These are phyloP conservation scores for Pythium volutum DNA, from an alignment of 352 stramenopile genomes.

Conservation along the genomic window DNA sequence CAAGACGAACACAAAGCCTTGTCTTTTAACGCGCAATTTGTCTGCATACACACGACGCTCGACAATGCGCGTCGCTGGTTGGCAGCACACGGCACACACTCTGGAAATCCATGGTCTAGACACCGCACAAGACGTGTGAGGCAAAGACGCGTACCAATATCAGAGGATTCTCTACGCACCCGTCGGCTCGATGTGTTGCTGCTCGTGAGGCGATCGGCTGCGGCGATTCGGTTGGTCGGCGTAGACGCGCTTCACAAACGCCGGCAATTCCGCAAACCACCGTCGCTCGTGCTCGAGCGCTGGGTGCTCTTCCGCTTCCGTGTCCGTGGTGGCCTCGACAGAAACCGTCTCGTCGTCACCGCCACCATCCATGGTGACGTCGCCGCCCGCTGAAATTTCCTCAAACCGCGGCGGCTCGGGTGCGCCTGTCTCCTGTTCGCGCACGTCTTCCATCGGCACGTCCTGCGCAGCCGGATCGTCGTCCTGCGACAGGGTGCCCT, in stretches of 20 bases:
- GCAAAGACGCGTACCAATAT: too few relatives aligned
- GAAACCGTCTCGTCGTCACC: background rate
- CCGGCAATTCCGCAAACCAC: constrained; percentile 14
- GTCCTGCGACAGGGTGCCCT: background rate
- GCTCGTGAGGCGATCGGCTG: background rate
- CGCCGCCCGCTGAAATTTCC: background rate
- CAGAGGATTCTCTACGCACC: too few relatives aligned
- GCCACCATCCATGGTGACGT: background rate
- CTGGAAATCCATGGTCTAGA: background rate
- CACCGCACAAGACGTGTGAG: background rate
- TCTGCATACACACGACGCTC: constrained; percentile 18
- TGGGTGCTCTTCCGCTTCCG: constrained; percentile 2
- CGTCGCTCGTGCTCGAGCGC: constrained; percentile 8
- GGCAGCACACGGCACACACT: background rate
- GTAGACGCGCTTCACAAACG: constrained; percentile 12
- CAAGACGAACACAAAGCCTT: constrained; percentile 10
- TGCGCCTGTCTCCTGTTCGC: background rate
- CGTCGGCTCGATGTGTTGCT: background rate
- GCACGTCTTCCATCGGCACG: background rate
- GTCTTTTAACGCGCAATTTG: constrained; percentile 4
- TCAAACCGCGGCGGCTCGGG: background rate
- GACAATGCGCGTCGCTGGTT: background rate
- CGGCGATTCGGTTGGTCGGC: background rate
- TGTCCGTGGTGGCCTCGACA: background rate
- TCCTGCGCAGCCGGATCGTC: constrained; percentile 1